A percentile compares a stretch with the other conserved stretches of the same genome.
Evolutionary conservation across 257 asterid genomes (phyloP).

Genomic region (Solanum peruvianum): DNA sequence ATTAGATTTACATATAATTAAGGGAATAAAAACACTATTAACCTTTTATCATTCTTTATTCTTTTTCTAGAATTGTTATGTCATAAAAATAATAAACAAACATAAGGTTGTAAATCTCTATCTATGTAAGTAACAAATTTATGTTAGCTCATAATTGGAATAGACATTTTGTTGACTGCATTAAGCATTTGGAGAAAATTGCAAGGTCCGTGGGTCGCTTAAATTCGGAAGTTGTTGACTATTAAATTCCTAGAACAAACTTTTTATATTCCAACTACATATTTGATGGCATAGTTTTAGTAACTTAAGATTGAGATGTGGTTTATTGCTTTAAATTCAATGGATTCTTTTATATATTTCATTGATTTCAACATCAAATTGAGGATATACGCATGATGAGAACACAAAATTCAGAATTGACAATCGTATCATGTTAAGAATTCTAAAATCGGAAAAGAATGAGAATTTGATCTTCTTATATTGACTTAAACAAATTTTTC

Average conservation of each 20-base stretch:
- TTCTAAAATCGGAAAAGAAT: too few species aligned
- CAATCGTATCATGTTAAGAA: too few species aligned
- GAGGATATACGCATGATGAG: not conserved
- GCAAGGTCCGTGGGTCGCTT: not conserved
- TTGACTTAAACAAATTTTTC: too few species aligned
- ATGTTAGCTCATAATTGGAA: not conserved
- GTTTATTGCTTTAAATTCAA: not conserved
- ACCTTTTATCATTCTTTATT: not conserved
- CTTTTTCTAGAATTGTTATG: not conserved
- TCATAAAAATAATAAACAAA: not conserved
- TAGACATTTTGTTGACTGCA: not conserved
- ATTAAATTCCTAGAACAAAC: not conserved
- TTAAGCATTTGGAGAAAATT: not conserved
- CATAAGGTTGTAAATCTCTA: not conserved
- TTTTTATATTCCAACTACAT: not conserved
- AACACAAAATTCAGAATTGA: not conserved
- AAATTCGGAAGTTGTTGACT: not conserved
- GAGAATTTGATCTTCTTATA: too few species aligned
- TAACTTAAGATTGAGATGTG: not conserved
- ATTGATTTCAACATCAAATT: not conserved
- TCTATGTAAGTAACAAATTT: not conserved
- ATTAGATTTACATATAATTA: not conserved
- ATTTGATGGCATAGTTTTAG: not conserved
- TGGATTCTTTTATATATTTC: not conserved
- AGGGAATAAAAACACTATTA: not conserved